Percentiles rank a stretch among this genome's conserved stretches.
Evolutionary conservation across 2,329 filamentous ascomycete genomes (phyloP).

Genomic region (Ceratocystis eucalypticola): DNA sequence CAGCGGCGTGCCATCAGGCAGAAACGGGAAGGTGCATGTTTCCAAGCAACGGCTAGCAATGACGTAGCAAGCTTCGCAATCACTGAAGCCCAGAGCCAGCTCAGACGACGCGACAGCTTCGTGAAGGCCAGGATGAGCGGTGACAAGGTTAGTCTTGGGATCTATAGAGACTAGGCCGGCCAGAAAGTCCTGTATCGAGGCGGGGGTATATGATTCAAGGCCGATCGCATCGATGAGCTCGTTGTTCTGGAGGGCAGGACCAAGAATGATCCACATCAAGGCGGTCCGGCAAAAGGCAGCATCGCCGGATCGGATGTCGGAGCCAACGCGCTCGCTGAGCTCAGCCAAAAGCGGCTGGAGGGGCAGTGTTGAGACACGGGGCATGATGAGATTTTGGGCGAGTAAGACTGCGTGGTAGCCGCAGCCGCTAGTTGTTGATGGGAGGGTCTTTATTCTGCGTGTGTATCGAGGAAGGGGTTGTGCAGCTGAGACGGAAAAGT

Average conservation of each 20-base stretch:
- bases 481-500: background rate
- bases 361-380: background rate
- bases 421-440: background rate
- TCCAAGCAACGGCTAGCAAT: conserved; percentile 18
- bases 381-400: background rate
- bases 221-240: conserved; percentile 17
- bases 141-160: conserved; percentile 1
- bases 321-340: conserved; percentile 14
- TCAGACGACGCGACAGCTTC: conserved; percentile 12
- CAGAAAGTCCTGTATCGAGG: background rate
- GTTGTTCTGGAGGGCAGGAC: conserved; percentile 7
- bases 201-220: conserved; percentile 9
- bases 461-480: background rate
- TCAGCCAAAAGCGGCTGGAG: background rate
- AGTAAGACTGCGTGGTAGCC: too few species aligned
- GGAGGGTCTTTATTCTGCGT: background rate
- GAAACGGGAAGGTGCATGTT: conserved; percentile 17
- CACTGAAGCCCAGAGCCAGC: conserved; percentile 14
- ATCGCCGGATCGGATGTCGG: conserved; percentile 17
- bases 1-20: conserved; percentile 17
- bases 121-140: conserved; percentile 12
- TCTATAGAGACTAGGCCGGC: conserved; percentile 9
- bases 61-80: conserved; percentile 17
- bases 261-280: conserved; percentile 16
- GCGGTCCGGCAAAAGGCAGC: conserved; percentile 17